Percentiles rank a stretch among this genome's conserved stretches.
Conservation (phyloP, 129 eudicot genomes). For the Flaveria bidentis region DNA sequence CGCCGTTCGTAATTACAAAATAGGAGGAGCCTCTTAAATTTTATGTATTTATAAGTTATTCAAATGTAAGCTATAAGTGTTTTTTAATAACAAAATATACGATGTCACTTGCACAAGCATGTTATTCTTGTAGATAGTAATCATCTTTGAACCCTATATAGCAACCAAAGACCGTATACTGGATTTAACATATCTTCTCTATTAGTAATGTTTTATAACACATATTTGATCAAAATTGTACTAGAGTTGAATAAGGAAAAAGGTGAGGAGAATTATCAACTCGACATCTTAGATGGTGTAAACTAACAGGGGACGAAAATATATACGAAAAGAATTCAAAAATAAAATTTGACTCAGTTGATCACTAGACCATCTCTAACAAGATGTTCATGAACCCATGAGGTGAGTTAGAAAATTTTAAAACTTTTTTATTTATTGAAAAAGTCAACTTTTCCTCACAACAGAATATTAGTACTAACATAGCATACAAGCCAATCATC, state of each 20-base stretch:
- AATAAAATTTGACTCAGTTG: too few relatives aligned
- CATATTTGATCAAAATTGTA: not conserved
- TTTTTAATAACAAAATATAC: not conserved
- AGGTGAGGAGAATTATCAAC: too few relatives aligned
- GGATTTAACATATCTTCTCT: not conserved
- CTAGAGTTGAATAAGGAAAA: not conserved
- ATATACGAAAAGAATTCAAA: too few relatives aligned
- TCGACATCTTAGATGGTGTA: too few relatives aligned
- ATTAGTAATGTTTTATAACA: not conserved
- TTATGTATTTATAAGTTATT: not conserved
- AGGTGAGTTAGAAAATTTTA: too few relatives aligned
- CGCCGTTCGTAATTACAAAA: not conserved
- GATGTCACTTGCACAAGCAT: not conserved
- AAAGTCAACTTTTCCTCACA: conserved; percentile 23
- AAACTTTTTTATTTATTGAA: too few relatives aligned
- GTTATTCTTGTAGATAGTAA: not conserved
- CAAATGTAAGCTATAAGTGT: not conserved
- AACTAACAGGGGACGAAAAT: too few relatives aligned
- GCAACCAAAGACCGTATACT: not conserved
- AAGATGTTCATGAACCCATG: too few relatives aligned
- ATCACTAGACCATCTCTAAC: too few relatives aligned
- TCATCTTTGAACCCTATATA: too few relatives aligned
- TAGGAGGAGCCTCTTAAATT: not conserved
- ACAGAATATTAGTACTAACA: not conserved
- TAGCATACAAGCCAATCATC: conserved; percentile 24